Conservation (phyloP, 345 rosid species). For the Ceriops tagal region DNA sequence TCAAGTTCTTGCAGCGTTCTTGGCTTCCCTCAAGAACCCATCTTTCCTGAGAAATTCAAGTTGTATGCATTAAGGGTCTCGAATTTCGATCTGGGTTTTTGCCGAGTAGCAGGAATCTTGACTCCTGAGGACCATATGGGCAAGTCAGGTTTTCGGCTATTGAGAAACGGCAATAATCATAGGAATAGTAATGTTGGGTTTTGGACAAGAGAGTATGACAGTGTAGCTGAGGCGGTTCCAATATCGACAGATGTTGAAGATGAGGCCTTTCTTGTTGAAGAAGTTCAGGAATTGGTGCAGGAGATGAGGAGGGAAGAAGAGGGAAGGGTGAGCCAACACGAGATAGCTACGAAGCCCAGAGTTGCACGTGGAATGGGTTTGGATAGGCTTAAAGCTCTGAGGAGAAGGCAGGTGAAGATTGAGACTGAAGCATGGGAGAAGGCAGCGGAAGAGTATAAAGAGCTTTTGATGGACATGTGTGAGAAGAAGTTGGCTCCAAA, state of each 20-base stretch:
- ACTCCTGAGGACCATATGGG: conserved; percentile 30
- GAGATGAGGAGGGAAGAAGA: conserved; percentile 55
- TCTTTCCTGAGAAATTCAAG: conserved; percentile 20
- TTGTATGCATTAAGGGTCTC: not conserved
- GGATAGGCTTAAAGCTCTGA: conserved; percentile 40
- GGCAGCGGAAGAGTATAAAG: conserved; percentile 78
- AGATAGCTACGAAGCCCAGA: conserved; percentile 20
- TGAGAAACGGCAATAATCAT: conserved; percentile 10
- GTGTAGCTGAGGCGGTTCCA: conserved; percentile 76
- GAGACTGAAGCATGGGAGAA: conserved; percentile 95
- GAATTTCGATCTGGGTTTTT: not conserved
- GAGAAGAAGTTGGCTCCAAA: conserved; percentile 88
- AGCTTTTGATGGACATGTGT: conserved; percentile 85
- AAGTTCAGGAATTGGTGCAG: conserved; percentile 59
- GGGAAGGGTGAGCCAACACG: conserved; percentile 31
- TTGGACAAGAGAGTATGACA: conserved; percentile 39
- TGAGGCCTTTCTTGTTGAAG: conserved; percentile 49
- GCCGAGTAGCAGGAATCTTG: conserved; percentile 31
- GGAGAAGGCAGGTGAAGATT: conserved; percentile 76
- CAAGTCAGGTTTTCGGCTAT: conserved; percentile 29
- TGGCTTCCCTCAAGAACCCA: conserved; percentile 33
- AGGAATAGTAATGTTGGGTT: not conserved
- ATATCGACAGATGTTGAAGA: conserved; percentile 76
- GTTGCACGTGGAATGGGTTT: conserved; percentile 38
- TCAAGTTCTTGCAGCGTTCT: conserved; percentile 29